Base-by-base conservation (phyloP, 192 early-diverging fungal genomes). In the Cladochytrium replicatum region DNA sequence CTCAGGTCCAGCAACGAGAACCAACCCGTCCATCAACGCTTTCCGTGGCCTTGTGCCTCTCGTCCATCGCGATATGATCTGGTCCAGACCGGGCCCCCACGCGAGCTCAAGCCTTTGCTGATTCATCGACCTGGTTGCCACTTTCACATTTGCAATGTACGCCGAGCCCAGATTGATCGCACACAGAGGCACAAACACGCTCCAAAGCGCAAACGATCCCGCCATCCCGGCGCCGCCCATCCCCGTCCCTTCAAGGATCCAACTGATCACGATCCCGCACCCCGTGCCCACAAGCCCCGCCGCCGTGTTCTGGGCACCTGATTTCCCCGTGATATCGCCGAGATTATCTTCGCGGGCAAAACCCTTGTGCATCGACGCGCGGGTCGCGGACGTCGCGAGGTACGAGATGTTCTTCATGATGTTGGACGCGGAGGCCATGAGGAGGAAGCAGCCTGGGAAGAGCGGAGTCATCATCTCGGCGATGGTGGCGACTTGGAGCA, bases 321-420 rank as follows among this genome's bases (percentile, higher is more conserved):
- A 59, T 50, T 91, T 91, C 37, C 78, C 89, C 2, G 87, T 91
- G 37, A 91, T 66, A 41, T 91, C 89, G 25, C 89, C 89, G 24
- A 91, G 58, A 47, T 90, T 92, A 54, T 88, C 80, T 38, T 75
- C 63, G 3, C 66, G 46, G 8, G 75, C 69, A 61, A 90, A 87
- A 1, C 80, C 75, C 54, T 80, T 76, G 63, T 87, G 81, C 51
- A 92, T 89, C n/a, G 82, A 71, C 4, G 87, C 87, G 42, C 80
- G 68, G 17, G 89, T 82, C 1, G 89, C 89, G 15, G 75, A 80
- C 25, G 76, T 72, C 4, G 89, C 86, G 41, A 92, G 59, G 85
- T 86, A 92, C 15, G 84, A 80, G 45, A 92, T 84, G 59, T 90
- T 92, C 41, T 66, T 86, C 63, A 83, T 85, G 34, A 92, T 75